A percentile compares a stretch with the other conserved stretches of the same genome.
Conservation (phyloP, 306 rosid species). For the Cucurbita argyrosperma region DNA sequence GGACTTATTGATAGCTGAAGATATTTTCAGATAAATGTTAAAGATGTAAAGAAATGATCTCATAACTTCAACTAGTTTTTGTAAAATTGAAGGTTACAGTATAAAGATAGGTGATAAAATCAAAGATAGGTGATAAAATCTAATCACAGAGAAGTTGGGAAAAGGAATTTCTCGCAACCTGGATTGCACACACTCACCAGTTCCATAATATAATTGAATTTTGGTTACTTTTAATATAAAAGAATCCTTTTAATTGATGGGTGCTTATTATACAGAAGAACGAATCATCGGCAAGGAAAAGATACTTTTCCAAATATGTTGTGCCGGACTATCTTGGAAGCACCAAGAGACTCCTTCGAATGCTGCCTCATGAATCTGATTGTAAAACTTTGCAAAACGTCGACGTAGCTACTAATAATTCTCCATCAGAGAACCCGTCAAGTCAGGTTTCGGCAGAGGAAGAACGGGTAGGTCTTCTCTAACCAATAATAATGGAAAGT, state of each 20-base stretch:
- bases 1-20: background rate
- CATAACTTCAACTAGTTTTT: background rate
- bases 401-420: conserved; percentile 13
- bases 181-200: background rate
- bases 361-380: conserved; percentile 13
- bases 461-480: conserved; percentile 5
- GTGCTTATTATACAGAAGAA: conserved; percentile 6
- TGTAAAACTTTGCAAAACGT: conserved; percentile 13
- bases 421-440: conserved; percentile 14
- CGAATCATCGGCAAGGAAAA: conserved; percentile 22
- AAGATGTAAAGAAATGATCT: background rate
- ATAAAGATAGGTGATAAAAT: background rate
- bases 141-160: background rate
- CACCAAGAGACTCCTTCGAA: conserved; percentile 29
- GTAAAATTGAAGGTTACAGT: background rate
- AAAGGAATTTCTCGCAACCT: background rate
- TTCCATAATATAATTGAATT: background rate
- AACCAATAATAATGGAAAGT: background rate
- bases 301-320: conserved; percentile 30
- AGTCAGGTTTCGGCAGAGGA: conserved; percentile 15
- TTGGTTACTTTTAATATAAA: background rate
- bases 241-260: background rate
- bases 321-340: conserved; percentile 36
- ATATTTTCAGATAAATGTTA: background rate
- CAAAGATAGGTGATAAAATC: background rate